Base-by-base conservation (phyloP, 768 basidiomycete genomes). In the Pulveroboletus sp. region DNA sequence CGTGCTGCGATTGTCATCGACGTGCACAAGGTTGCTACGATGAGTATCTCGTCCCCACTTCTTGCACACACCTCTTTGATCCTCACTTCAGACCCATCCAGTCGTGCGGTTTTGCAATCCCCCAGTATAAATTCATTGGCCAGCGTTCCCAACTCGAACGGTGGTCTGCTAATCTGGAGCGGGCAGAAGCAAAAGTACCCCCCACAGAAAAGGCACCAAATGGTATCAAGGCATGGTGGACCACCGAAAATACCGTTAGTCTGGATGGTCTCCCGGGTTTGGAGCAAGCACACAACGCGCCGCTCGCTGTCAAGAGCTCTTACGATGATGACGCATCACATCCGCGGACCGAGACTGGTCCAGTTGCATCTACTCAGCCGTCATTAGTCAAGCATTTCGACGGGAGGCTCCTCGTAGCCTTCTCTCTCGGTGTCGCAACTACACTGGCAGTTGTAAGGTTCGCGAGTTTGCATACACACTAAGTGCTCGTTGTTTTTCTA, bases 21-120 rank as follows among this genome's bases (percentile, higher is more conserved):
- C 53, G 73, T 86, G 9, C 70, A 78, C 62, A 80, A 79, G 68
- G 81, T 84, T n/a, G 71, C 69, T 32, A 70, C 72, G 0, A 76
- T 77, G 46, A 50, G 74, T 61, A 36, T 15, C 8, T 24, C 10
- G 21, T 46, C 17, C 15, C 8, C 6, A n/a, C 11, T n/a, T 26
- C n/a, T 6, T 17, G 37, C 4, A 28, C n/a, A 4, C 17, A 15
- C 13, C 3, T 42, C 32, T 30, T 24, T 49, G 7, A 59, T 10
- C 4, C 11, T 32, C 15, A 2, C 8, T 33, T 33, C 9, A 5
- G 47, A n/a, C 18, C 24, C 15, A n/a, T 17, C 24, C 53, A 86
- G 85, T 83, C 83, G 2, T 87, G 83, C 55, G 83, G 85, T 18
- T 86, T 75, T 55, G 76, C 76, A 0, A 76, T 85, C 24, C 84